These are phyloP conservation scores for Cyberlindnera mrakii DNA, from an alignment of 805 yeast species.

Conservation along the genomic window DNA sequence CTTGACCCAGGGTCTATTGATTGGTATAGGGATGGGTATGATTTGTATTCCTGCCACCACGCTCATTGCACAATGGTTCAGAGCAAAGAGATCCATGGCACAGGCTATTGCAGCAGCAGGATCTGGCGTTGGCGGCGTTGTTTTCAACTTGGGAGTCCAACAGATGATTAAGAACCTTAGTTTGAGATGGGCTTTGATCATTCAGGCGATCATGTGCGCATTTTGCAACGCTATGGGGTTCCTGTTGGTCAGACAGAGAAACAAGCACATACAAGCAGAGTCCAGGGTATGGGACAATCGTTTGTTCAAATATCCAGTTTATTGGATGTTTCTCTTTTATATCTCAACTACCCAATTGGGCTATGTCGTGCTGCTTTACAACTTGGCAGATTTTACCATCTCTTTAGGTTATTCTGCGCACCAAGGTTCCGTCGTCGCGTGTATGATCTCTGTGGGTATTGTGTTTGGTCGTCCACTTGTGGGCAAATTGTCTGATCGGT, in stretches of 20 bases:
- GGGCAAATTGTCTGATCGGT: constrained; percentile 44
- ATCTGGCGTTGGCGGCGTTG: constrained; percentile 38
- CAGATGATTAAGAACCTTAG: constrained; percentile 25
- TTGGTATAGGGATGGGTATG: constrained; percentile 47
- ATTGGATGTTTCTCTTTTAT: constrained; percentile 37
- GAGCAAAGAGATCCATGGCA: constrained; percentile 49
- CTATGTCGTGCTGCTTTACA: constrained; percentile 52
- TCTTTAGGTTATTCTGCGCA: constrained; percentile 50
- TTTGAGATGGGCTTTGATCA: constrained; percentile 29
- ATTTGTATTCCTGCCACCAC: constrained; percentile 53
- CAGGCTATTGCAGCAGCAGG: constrained; percentile 36
- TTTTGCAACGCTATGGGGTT: constrained; percentile 30
- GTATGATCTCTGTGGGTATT: constrained; percentile 55
- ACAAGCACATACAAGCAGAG: constrained; percentile 29
- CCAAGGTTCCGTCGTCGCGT: constrained; percentile 53
- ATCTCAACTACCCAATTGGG: constrained; percentile 50
- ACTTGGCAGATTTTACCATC: constrained; percentile 52
- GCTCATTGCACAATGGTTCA: constrained; percentile 66
- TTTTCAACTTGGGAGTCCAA: constrained; percentile 34
- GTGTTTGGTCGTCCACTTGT: constrained; percentile 49
- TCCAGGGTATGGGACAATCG: constrained; percentile 35
- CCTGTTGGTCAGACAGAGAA: constrained; percentile 33
- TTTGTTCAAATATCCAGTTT: constrained; percentile 34
- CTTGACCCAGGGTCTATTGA: constrained; percentile 60
- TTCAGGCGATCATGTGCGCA: constrained; percentile 31